Evolutionary conservation across 768 basidiomycete species (phyloP).

Genomic region (Boletus rubroflammeus): DNA sequence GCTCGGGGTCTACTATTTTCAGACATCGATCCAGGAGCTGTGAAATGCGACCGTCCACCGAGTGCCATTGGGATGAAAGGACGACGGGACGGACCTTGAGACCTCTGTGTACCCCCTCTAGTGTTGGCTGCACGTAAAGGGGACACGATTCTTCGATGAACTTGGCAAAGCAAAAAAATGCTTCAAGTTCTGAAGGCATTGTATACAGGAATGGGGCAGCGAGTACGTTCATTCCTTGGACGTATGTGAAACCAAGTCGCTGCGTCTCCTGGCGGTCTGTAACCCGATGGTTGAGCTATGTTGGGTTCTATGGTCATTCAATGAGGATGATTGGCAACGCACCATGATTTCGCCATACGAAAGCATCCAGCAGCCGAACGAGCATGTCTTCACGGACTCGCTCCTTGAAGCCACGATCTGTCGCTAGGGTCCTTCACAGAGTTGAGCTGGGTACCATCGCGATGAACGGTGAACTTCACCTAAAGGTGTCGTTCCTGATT

Average conservation of each 20-base stretch:
- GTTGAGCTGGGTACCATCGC: background rate
- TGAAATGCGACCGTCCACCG: background rate
- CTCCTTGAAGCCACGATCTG: constrained; percentile 96
- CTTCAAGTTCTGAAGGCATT: constrained; percentile 97
- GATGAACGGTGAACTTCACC: constrained; percentile 42
- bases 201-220: constrained; percentile 97
- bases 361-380: constrained; percentile 93
- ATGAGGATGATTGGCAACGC: constrained; percentile 7
- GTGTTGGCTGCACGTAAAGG: constrained; percentile 92
- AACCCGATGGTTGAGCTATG: background rate
- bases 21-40: constrained; percentile 92
- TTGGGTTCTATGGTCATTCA: background rate
- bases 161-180: constrained; percentile 93
- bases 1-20: constrained; percentile 84
- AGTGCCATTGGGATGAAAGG: background rate
- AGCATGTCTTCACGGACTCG: constrained; percentile 97
- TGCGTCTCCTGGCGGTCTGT: constrained; percentile 73
- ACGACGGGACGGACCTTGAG: constrained; percentile 61
- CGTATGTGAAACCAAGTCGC: constrained; percentile 90
- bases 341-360: constrained; percentile 96
- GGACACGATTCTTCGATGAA: constrained; percentile 96
- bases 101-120: constrained; percentile 94
- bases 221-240: constrained; percentile 99
- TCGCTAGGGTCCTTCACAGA: constrained; percentile 70
- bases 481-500: constrained; percentile 95